Base-by-base conservation (phyloP, 2,329 filamentous ascomycete species). In the Diaporthe ampelina region DNA sequence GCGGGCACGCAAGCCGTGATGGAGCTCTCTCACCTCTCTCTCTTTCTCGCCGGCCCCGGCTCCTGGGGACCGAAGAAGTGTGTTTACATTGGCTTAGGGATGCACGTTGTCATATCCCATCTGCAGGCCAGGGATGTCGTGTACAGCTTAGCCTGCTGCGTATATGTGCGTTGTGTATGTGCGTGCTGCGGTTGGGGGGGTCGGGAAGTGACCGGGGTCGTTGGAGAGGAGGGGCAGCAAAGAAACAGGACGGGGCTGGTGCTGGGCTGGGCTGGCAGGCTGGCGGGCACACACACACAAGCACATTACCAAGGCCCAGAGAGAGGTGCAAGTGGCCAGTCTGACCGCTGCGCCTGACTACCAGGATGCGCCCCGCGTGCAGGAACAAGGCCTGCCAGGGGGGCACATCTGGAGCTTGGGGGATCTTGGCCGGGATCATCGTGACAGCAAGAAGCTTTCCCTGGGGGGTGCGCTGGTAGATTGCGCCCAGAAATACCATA, bases 291-390 rank as follows among this genome's bases (percentile, higher is more conserved):
- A 40, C 35, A 37, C 35, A 37, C 35, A 37, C 10, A 37, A 2
- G 11, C 35, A 37, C 35, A 37, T 13, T 10, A 40, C 37, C 37
- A 40, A 40, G 37, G 15, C 37, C 37, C 37, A 40, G 37, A 40
- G 37, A 13, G 37, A 13, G 15, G 10, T 13, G 3, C 10, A 40
- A 13, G 21, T 50, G 45, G 45, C 45, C n/a, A 67, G 63, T 67
- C 45, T 29, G 56, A 71, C 69, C 69, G 69, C 56, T 52, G 57
- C 69, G 29, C 57, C 69, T 72, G 45, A 63, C 57, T 52, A n/a
- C 35, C n/a, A 61, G 56, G 37, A 40, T 68, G 45, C 15, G 24
- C 45, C 58, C 70, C 48, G 35, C 54, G 57, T 54, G 45, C 35
- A 63, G 37, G 57, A 52, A 54, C n/a, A 15, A 70, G 48, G 48